Evolutionary conservation across 306 rosid species (phyloP).

Genomic region (Macrotyloma uniflorum): DNA sequence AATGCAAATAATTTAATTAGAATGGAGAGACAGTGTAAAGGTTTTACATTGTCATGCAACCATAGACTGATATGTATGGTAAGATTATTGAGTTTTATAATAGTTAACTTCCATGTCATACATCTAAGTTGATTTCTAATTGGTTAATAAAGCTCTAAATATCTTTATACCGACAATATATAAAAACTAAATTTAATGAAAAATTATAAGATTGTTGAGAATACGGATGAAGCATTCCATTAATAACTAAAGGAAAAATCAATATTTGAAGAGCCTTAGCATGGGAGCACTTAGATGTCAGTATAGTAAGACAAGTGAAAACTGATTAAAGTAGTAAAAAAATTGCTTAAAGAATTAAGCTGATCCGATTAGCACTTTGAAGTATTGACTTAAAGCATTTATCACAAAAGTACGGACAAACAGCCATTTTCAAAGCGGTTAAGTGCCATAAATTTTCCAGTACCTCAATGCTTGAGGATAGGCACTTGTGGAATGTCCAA

Average conservation of each 20-base stretch:
- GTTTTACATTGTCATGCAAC: neutral
- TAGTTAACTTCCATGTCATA: neutral
- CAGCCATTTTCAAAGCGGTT: neutral
- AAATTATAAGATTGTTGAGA: neutral
- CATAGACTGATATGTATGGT: neutral
- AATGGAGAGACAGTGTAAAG: neutral
- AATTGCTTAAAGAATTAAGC: conserved; percentile 11
- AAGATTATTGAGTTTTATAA: neutral
- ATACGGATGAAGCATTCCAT: neutral
- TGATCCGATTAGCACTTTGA: neutral
- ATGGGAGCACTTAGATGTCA: conserved; percentile 15
- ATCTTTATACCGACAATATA: neutral
- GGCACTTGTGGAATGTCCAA: conserved; percentile 14
- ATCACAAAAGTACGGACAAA: neutral
- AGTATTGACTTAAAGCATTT: neutral
- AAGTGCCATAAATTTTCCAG: conserved; percentile 20
- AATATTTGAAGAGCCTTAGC: neutral
- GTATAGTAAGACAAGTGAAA: conserved; percentile 6
- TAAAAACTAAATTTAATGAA: neutral
- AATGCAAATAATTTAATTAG: neutral
- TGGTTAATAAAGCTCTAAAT: neutral
- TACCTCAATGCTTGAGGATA: conserved; percentile 4
- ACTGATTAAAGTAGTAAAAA: neutral
- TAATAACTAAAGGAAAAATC: conserved; percentile 4
- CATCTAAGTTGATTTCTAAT: neutral